Evolutionary conservation across 805 yeast genomes (phyloP).

Genomic region (Candida palmyrensis): DNA sequence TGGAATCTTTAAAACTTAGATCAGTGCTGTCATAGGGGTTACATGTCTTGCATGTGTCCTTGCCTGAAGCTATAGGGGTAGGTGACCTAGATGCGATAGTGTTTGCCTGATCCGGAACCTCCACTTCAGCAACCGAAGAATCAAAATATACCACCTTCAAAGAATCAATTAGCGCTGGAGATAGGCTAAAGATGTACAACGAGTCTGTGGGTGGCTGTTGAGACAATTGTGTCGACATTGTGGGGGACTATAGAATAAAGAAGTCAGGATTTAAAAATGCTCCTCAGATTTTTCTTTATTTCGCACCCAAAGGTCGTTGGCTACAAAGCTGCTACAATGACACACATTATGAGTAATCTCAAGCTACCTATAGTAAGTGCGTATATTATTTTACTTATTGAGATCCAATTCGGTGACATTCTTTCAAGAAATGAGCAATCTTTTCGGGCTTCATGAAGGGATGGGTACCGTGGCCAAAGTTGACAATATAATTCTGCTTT

Average conservation of each 20-base stretch:
- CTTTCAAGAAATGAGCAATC: constrained; percentile 77
- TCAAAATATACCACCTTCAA: constrained; percentile 54
- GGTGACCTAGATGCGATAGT: not conserved
- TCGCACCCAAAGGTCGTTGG: too few relatives aligned
- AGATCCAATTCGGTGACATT: constrained; percentile 76
- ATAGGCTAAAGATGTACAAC: constrained; percentile 46
- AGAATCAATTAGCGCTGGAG: constrained; percentile 35
- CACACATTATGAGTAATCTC: too few relatives aligned
- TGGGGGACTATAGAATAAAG: too few relatives aligned
- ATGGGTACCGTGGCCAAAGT: constrained; percentile 97
- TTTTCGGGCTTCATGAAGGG: constrained; percentile 96
- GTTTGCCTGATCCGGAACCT: too few relatives aligned
- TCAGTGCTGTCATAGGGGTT: too few relatives aligned
- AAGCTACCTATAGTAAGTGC: not conserved
- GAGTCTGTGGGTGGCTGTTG: constrained; percentile 1
- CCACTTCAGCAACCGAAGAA: constrained; percentile 37
- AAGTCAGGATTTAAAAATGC: too few relatives aligned
- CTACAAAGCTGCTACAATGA: too few relatives aligned
- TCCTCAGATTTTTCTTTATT: too few relatives aligned
- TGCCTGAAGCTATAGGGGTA: not conserved
- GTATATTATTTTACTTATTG: not conserved
- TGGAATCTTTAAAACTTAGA: constrained; percentile 7
- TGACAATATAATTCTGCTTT: constrained; percentile 82
- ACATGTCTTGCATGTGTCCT: too few relatives aligned
- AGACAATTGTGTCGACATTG: too few relatives aligned